Evolutionary conservation across 352 stramenopile species (phyloP).

Genomic region (Pythium brachiatum): DNA sequence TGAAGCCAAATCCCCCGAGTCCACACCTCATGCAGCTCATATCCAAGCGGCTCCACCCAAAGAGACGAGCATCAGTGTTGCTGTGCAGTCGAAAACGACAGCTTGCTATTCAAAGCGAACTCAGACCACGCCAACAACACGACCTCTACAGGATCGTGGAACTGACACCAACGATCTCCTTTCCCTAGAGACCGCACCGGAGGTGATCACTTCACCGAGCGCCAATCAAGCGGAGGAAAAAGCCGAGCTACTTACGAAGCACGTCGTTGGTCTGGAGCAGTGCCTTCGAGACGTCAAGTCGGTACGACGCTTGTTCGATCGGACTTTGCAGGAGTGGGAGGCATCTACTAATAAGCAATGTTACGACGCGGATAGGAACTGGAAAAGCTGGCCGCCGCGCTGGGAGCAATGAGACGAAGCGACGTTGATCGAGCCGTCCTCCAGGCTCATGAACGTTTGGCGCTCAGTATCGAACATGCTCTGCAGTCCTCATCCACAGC

Average conservation of each 20-base stretch:
- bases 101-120: slow-evolving; percentile 4
- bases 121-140: slow-evolving; percentile 11
- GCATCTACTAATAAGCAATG: background rate
- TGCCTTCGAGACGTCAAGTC: slow-evolving; percentile 12
- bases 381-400: background rate
- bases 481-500: background rate
- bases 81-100: background rate
- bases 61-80: background rate
- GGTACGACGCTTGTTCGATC: background rate
- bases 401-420: slow-evolving; percentile 1
- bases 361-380: slow-evolving; percentile 8
- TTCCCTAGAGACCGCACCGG: background rate
- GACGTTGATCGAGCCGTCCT: slow-evolving; percentile 11
- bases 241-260: background rate
- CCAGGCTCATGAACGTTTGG: slow-evolving; percentile 2
- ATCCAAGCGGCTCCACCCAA: background rate
- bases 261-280: background rate
- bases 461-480: background rate
- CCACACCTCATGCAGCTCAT: too few relatives aligned
- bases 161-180: slow-evolving; percentile 14
- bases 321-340: too few relatives aligned
- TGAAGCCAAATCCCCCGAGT: background rate
- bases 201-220: background rate
- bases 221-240: background rate
- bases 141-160: slow-evolving; percentile 7